phyloP scores from a whole-genome alignment of 2,329 filamentous ascomycete genomes.

The Fusarium sp. region DNA sequence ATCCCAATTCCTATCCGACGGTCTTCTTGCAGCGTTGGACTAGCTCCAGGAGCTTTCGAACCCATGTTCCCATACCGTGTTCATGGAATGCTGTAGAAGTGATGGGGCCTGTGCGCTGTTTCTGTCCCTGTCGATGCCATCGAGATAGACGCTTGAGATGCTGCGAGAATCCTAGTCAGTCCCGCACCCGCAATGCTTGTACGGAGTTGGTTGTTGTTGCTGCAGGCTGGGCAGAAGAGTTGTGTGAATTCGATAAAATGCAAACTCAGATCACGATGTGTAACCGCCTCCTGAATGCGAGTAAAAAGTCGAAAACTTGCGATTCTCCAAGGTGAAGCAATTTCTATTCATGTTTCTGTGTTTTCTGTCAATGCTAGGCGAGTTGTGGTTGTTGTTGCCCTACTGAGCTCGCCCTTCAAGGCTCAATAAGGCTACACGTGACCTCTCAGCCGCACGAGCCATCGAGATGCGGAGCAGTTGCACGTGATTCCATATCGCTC shows the following conservation, averaged over 20 bases:
- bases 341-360: neutral
- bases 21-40: neutral
- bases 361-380: neutral
- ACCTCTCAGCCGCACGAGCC: conserved; percentile 35
- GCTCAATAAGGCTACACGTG: conserved; percentile 37
- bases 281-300: neutral
- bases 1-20: neutral
- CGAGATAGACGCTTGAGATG: conserved; percentile 17
- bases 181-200: conserved; percentile 24
- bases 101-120: conserved; percentile 1
- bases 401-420: neutral
- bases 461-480: conserved; percentile 40
- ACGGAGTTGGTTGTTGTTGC: neutral
- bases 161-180: conserved; percentile 25
- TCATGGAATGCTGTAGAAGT: neutral
- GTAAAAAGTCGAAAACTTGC: neutral
- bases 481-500: conserved; percentile 40
- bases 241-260: neutral
- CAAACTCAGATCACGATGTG: neutral
- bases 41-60: neutral
- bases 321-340: neutral
- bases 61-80: neutral
- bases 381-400: neutral
- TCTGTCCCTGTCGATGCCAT: conserved; percentile 3
- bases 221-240: neutral